Conservation (phyloP, 106 monocot species). For the Xerophyta viscosa region DNA sequence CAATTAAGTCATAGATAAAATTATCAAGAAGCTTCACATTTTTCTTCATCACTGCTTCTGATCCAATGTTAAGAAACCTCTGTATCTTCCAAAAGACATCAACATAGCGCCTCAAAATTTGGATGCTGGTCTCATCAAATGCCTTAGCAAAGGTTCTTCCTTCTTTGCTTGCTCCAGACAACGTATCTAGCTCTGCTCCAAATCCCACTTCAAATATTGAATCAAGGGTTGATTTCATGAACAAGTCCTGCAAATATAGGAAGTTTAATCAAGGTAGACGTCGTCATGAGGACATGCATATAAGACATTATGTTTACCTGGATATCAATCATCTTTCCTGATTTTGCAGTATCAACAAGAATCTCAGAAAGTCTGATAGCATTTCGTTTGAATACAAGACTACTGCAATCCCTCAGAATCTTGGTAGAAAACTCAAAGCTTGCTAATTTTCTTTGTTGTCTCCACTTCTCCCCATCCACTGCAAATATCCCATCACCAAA, state of each 20-base stretch:
- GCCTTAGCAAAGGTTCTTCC: constrained; percentile 36
- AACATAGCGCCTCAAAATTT: constrained; percentile 16
- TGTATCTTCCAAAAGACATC: constrained; percentile 45
- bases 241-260: constrained; percentile 21
- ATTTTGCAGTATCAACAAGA: constrained; percentile 9
- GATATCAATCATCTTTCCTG: constrained; percentile 26
- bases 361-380: constrained; percentile 31
- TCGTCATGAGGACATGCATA: background rate
- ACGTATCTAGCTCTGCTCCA: constrained; percentile 28
- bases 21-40: constrained; percentile 26
- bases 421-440: constrained; percentile 46
- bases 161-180: constrained; percentile 23
- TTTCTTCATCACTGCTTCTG: constrained; percentile 30
- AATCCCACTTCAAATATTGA: constrained; percentile 56
- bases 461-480: constrained; percentile 49
- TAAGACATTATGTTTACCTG: constrained; percentile 28
- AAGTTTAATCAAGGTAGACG: too few species aligned
- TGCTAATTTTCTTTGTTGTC: constrained; percentile 39
- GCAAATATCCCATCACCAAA: constrained; percentile 52
- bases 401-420: constrained; percentile 32
- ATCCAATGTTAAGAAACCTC: constrained; percentile 40
- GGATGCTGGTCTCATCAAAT: constrained; percentile 37
- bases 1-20: constrained; percentile 37
- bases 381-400: constrained; percentile 25
- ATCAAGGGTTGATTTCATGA: constrained; percentile 44